Evolutionary conservation across 768 basidiomycete genomes (phyloP).

Genomic region (Guyanaporus albipodus): DNA sequence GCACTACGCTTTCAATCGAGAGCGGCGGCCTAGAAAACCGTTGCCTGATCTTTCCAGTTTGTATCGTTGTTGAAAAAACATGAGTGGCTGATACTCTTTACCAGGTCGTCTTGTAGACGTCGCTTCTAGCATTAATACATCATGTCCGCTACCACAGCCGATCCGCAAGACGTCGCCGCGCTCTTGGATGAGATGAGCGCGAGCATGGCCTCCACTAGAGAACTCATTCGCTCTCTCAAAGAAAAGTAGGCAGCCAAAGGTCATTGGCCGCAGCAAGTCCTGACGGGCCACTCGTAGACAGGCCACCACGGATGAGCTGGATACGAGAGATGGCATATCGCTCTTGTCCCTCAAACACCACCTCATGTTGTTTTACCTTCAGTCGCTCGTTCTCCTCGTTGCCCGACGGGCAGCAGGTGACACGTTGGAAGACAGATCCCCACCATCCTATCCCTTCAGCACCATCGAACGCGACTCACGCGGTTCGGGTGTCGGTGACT

Average conservation of each 20-base stretch:
- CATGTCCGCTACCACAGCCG: conserved; percentile 16
- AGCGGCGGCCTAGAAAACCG: conserved; percentile 67
- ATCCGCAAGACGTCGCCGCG: conserved; percentile 17
- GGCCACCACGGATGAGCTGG: conserved; percentile 34
- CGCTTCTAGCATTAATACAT: too few species aligned
- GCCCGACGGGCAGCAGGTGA: conserved; percentile 70
- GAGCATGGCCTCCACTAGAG: conserved; percentile 59
- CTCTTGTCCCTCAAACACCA: conserved; percentile 87
- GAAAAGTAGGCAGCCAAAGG: conserved; percentile 44
- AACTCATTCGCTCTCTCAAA: conserved; percentile 49
- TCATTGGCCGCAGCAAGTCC: neutral
- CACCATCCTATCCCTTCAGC: conserved; percentile 52
- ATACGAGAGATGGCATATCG: conserved; percentile 80
- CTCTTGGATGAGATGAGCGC: conserved; percentile 54
- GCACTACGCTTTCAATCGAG: conserved; percentile 45
- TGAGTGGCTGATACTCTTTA: too few species aligned
- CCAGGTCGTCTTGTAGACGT: too few species aligned
- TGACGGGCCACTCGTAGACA: conserved; percentile 27
- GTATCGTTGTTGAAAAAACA: neutral
- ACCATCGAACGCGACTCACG: conserved; percentile 46
- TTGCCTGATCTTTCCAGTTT: conserved; percentile 41
- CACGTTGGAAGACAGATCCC: conserved; percentile 48
- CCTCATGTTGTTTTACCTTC: conserved; percentile 78
- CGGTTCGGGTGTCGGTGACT: conserved; percentile 62
- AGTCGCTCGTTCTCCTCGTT: conserved; percentile 71